Conservation (phyloP, 805 yeast species). For the Zygosaccharomyces gambellarensis region DNA sequence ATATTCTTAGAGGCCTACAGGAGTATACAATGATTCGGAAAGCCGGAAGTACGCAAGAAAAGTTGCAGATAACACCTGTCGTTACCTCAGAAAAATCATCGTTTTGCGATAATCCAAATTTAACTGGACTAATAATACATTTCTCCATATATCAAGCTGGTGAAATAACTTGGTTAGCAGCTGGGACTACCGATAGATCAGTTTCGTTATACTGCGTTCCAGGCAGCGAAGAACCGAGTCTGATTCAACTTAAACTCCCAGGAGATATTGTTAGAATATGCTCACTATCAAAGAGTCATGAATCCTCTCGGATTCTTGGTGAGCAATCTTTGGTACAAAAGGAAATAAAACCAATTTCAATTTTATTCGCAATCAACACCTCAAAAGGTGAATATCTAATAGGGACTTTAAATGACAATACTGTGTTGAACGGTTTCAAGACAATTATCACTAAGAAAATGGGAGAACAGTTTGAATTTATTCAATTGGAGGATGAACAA, state of each 20-base stretch:
- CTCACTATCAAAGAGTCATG: background rate
- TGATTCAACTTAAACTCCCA: conserved; percentile 13
- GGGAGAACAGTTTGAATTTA: conserved; percentile 6
- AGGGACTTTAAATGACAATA: background rate
- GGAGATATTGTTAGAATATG: conserved; percentile 10
- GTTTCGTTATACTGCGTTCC: background rate
- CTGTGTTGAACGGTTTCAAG: background rate
- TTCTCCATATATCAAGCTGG: background rate
- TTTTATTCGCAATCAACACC: conserved; percentile 10
- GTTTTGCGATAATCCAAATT: background rate
- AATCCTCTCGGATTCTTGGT: background rate
- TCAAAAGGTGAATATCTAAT: conserved; percentile 9
- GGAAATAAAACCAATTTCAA: background rate
- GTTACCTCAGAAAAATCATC: background rate
- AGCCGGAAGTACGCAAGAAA: background rate
- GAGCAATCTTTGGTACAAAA: background rate
- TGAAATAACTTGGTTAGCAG: conserved; percentile 7
- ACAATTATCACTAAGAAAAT: background rate
- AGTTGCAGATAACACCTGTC: background rate
- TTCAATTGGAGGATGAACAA: background rate
- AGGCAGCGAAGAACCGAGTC: conserved; percentile 3
- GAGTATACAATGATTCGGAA: conserved; percentile 6
- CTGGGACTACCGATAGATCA: conserved; percentile 6
- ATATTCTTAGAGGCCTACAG: conserved; percentile 19
- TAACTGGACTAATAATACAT: conserved; percentile 4